Conservation (phyloP, 495 filamentous ascomycete species). For the Lasiosphaeria hispida region DNA sequence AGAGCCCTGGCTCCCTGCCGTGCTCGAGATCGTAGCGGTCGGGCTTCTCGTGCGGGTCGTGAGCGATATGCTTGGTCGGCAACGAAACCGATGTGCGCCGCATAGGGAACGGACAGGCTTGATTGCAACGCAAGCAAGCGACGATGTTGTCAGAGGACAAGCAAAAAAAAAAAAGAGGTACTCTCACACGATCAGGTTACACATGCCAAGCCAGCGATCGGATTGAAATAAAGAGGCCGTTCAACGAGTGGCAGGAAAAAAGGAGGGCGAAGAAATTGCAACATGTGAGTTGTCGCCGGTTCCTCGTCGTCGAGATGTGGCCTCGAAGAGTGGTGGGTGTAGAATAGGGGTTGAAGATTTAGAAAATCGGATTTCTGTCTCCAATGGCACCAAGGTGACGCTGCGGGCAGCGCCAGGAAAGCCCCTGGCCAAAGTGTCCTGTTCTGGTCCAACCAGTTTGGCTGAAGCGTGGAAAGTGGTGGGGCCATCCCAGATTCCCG, state of each 20-base stretch:
- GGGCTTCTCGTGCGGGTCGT: slow-evolving; percentile 59
- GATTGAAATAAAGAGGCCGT: background rate
- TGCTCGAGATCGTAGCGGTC: slow-evolving; percentile 49
- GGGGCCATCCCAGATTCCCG: background rate
- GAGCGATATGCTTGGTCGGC: slow-evolving; percentile 54
- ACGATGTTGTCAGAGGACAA: background rate
- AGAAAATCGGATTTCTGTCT: background rate
- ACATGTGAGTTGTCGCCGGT: too few species aligned
- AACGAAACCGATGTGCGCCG: slow-evolving; percentile 58
- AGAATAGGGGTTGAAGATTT: slow-evolving; percentile 5
- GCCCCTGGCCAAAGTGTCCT: slow-evolving; percentile 14
- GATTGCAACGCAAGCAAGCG: slow-evolving; percentile 6
- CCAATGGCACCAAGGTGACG: background rate
- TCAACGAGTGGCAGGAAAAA: slow-evolving; percentile 11
- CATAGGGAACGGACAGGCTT: slow-evolving; percentile 37
- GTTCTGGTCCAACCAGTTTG: background rate
- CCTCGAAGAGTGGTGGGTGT: background rate
- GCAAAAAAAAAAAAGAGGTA: background rate
- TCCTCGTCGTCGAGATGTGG: too few species aligned
- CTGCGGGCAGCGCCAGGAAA: background rate
- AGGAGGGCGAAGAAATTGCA: background rate
- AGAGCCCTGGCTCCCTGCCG: slow-evolving; percentile 38
- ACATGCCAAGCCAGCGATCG: slow-evolving; percentile 4
- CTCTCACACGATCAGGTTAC: background rate
- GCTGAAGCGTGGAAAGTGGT: background rate